phyloP scores from a whole-genome alignment of 306 rosid species.

The Quercus berberidifolia region DNA sequence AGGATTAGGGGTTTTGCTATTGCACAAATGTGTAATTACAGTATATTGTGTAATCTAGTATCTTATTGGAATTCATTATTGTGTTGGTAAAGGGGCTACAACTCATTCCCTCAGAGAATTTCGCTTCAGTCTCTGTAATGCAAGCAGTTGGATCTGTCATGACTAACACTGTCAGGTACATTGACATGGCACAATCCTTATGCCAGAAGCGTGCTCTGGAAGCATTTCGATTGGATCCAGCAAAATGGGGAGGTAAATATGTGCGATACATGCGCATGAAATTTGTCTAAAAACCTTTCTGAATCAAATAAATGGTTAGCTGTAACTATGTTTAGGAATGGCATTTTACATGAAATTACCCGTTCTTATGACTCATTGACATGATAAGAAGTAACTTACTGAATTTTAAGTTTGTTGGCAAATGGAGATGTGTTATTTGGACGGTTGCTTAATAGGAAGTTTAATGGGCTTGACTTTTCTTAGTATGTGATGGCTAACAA shows the following conservation, averaged over 20 bases:
- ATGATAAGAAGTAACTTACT: neutral
- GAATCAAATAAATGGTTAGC: neutral
- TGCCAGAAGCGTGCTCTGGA: constrained; percentile 99
- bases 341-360: neutral
- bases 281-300: neutral
- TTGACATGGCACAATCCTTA: constrained; percentile 97
- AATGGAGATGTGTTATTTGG: neutral
- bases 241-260: constrained; percentile 94
- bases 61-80: neutral
- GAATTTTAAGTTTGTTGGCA: neutral
- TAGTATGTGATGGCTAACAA: constrained; percentile 6
- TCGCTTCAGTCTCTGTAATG: constrained; percentile 92
- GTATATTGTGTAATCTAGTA: neutral
- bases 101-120: constrained; percentile 95
- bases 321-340: neutral
- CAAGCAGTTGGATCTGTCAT: constrained; percentile 97
- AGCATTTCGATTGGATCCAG: constrained; percentile 93
- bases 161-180: constrained; percentile 92
- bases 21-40: neutral
- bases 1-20: neutral
- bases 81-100: constrained; percentile 69
- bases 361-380: neutral
- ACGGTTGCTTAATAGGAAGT: neutral
- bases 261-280: neutral
- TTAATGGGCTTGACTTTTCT: constrained; percentile 11